phyloP scores from a whole-genome alignment of 495 filamentous ascomycete genomes.

The Aspergillus funiculosus region DNA sequence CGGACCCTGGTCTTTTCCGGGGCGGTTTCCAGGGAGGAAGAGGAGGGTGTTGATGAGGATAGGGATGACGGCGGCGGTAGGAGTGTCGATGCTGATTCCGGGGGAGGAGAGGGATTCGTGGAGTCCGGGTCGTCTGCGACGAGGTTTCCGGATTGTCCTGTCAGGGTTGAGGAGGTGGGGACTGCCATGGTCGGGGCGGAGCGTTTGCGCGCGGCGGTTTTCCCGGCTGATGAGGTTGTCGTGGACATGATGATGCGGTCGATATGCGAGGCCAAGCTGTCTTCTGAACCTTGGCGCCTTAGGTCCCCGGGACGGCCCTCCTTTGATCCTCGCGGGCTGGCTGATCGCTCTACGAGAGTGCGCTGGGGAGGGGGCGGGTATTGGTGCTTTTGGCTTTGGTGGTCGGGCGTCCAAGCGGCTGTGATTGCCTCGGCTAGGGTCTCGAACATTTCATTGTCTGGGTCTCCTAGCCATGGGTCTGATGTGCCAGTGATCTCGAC shows the following conservation, averaged over 20 bases:
- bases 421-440: conserved; percentile 84
- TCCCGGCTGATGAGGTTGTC: conserved; percentile 36
- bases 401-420: conserved; percentile 59
- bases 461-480: conserved; percentile 93
- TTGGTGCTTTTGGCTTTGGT: conserved; percentile 27
- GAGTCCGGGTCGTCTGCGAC: neutral
- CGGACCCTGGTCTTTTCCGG: conserved; percentile 23
- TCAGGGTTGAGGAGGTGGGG: conserved; percentile 55
- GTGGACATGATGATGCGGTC: conserved; percentile 44
- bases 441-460: conserved; percentile 81
- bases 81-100: no score
- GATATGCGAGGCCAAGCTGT: conserved; percentile 43
- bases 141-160: conserved; percentile 22
- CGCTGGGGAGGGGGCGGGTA: conserved; percentile 28
- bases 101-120: no score
- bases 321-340: conserved; percentile 9
- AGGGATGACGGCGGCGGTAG: conserved; percentile 1
- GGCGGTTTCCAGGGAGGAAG: neutral
- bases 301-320: conserved; percentile 17
- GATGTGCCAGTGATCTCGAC: conserved; percentile 86
- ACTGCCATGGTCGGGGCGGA: conserved; percentile 37
- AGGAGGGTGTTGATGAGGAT: neutral
- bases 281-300: conserved; percentile 37
- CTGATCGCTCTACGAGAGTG: conserved; percentile 12
- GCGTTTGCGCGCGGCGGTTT: conserved; percentile 33